phyloP scores from a whole-genome alignment of 2,329 filamentous ascomycete genomes.

The Sarocladium brachiariae region DNA sequence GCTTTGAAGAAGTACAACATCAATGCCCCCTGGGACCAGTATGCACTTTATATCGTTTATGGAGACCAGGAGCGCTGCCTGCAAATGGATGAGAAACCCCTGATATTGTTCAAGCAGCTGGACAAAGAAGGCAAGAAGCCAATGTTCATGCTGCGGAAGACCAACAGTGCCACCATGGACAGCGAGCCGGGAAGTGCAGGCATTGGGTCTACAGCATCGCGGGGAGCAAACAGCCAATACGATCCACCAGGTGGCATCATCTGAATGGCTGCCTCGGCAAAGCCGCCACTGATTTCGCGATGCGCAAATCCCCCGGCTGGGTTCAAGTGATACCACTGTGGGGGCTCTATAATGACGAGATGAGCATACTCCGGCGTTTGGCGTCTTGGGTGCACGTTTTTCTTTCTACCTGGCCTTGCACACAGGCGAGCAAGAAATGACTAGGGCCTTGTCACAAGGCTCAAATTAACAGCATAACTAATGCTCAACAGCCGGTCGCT shows the following conservation, averaged over 20 bases:
- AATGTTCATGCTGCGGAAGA: constrained; percentile 94
- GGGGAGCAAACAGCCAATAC: constrained; percentile 41
- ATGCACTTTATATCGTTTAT: constrained; percentile 96
- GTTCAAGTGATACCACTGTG: not conserved
- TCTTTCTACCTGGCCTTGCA: not conserved
- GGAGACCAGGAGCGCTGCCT: constrained; percentile 96
- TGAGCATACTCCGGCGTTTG: constrained; percentile 9
- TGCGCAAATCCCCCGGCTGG: not conserved
- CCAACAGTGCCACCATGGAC: constrained; percentile 46
- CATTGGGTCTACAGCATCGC: constrained; percentile 34
- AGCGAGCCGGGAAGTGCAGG: constrained; percentile 49
- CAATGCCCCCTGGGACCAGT: constrained; percentile 94
- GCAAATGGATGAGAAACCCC: constrained; percentile 82
- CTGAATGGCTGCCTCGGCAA: constrained; percentile 22
- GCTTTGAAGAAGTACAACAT: constrained; percentile 98
- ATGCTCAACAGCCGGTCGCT: not conserved
- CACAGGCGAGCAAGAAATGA: not conserved
- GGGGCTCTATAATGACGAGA: constrained; percentile 6
- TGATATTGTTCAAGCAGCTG: constrained; percentile 94
- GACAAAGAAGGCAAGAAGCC: constrained; percentile 97
- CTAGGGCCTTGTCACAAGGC: too few relatives aligned
- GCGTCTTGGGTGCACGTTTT: not conserved
- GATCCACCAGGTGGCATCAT: constrained; percentile 57
- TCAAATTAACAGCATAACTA: not conserved
- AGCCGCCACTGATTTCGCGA: not conserved